These are phyloP conservation scores for Fusarium continuum DNA, from an alignment of 2,329 filamentous ascomycete genomes.

Conservation along the genomic window DNA sequence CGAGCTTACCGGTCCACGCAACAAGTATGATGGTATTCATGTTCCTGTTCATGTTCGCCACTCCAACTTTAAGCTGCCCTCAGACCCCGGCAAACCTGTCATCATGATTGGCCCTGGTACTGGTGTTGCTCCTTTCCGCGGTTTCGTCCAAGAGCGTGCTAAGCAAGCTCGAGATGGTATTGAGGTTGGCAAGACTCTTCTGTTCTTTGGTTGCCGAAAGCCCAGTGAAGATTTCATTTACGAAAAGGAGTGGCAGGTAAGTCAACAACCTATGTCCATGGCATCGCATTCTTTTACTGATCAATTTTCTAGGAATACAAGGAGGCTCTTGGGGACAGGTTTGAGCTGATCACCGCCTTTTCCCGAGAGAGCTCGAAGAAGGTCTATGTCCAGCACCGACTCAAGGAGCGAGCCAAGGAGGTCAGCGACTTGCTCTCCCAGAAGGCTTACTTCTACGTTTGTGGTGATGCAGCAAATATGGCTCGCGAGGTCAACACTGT, in stretches of 20 bases:
- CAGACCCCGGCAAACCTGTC: constrained; percentile 90
- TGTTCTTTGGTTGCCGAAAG: constrained; percentile 97
- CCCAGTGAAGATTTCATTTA: constrained; percentile 92
- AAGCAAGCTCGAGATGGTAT: constrained; percentile 82
- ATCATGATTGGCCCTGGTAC: constrained; percentile 98
- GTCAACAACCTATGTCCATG: constrained; percentile 47
- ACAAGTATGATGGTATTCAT: constrained; percentile 96
- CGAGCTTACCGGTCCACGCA: constrained; percentile 85
- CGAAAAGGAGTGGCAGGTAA: constrained; percentile 88
- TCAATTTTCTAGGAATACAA: constrained; percentile 75
- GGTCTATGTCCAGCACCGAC: constrained; percentile 94
- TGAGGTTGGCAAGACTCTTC: constrained; percentile 83
- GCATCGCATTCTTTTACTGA: constrained; percentile 1
- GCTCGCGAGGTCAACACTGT: constrained; percentile 90
- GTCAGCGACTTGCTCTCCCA: constrained; percentile 86
- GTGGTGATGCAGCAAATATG: constrained; percentile 97
- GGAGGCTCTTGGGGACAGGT: constrained; percentile 83
- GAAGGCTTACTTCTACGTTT: constrained; percentile 97
- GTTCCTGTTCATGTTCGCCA: constrained; percentile 95
- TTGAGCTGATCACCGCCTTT: constrained; percentile 92
- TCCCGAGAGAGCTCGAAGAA: constrained; percentile 89
- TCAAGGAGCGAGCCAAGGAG: constrained; percentile 83
- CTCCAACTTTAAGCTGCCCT: constrained; percentile 99
- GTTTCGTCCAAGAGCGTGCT: constrained; percentile 92
- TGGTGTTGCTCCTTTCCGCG: constrained; percentile 95